These are phyloP conservation scores for Scheffersomyces stipitis DNA, from an alignment of 805 yeast genomes.

Conservation along the genomic window DNA sequence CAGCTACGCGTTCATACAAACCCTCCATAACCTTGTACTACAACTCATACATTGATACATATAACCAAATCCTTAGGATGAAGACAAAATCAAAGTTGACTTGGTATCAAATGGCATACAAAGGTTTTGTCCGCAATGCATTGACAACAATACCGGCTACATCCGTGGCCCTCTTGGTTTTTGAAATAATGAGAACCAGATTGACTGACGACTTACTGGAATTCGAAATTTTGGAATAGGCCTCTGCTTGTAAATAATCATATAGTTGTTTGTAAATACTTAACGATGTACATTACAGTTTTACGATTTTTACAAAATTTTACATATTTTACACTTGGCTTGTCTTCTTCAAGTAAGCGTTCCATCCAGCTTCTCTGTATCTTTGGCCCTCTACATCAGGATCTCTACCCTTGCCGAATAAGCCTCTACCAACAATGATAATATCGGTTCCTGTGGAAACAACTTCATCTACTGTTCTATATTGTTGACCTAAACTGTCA, in stretches of 20 bases:
- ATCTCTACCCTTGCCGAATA: conserved; percentile 92
- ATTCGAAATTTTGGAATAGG: neutral
- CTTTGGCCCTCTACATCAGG: conserved; percentile 85
- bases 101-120: conserved; percentile 70
- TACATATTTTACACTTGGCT: conserved; percentile 12
- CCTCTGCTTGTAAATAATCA: no score
- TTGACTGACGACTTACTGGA: conserved; percentile 25
- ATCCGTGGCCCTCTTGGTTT: conserved; percentile 77
- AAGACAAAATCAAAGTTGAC: conserved; percentile 53
- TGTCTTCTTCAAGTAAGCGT: conserved; percentile 62
- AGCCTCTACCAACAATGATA: conserved; percentile 97
- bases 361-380: conserved; percentile 94
- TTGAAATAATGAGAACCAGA: conserved; percentile 72
- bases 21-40: conserved; percentile 56
- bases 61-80: conserved; percentile 55
- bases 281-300: no score
- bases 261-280: no score
- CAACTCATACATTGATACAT: conserved; percentile 76
- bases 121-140: conserved; percentile 74
- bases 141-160: conserved; percentile 83
- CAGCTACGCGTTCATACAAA: conserved; percentile 14
- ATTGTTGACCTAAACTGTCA: conserved; percentile 94
- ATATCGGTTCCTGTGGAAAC: conserved; percentile 85
- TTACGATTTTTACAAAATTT: no score
- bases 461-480: conserved; percentile 87